These are phyloP conservation scores for Uromyces viciae-fabae DNA, from an alignment of 1,284 basidiomycete genomes.

Conservation along the genomic window DNA sequence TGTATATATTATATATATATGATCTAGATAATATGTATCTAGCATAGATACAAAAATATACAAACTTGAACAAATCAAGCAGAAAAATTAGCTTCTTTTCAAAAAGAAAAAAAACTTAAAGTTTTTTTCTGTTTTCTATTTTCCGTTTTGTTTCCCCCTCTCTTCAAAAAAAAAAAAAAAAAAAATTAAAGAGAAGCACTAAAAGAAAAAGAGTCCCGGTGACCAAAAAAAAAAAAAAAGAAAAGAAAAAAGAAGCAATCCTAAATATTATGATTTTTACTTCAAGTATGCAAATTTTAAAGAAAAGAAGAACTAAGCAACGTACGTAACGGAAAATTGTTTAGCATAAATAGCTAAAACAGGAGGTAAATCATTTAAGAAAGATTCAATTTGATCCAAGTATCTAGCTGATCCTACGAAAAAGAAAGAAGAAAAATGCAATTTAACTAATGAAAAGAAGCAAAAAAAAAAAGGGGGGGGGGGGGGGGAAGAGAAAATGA, in stretches of 20 bases:
- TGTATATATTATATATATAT: background rate
- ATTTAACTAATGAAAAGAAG: no score
- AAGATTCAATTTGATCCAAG: constrained; percentile 28
- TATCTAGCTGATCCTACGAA: constrained; percentile 26
- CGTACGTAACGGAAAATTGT: constrained; percentile 37
- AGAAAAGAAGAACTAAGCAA: background rate
- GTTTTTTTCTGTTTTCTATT: background rate
- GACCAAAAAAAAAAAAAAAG: background rate
- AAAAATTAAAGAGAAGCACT: background rate
- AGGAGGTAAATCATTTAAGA: constrained; percentile 30
- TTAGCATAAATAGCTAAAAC: constrained; percentile 42
- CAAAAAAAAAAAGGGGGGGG: background rate
- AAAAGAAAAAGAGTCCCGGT: background rate
- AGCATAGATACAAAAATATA: no score
- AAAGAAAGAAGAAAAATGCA: background rate
- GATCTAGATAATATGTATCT: background rate
- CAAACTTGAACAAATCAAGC: no score
- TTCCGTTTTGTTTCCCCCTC: background rate
- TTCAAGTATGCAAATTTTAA: background rate
- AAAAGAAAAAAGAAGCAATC: background rate
- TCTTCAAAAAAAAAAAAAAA: background rate
- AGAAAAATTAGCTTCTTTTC: no score
- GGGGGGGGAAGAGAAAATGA: background rate
- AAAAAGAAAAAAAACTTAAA: no score
- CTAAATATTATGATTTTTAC: background rate